These are phyloP conservation scores for Colletotrichum euphorbiae DNA, from an alignment of 2,329 filamentous ascomycete genomes.

Conservation along the genomic window DNA sequence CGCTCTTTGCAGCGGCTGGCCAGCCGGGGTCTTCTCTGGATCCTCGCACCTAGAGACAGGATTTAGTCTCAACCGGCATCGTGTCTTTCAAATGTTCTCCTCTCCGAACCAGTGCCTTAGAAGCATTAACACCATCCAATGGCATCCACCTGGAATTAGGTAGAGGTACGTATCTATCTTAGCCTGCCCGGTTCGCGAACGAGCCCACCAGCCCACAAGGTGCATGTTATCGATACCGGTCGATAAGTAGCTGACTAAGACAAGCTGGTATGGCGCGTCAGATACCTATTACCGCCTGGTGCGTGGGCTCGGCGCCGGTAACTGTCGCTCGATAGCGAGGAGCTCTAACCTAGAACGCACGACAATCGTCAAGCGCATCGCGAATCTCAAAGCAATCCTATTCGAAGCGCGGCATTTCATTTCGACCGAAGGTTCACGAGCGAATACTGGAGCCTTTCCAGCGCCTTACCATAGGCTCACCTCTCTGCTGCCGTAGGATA, in stretches of 20 bases:
- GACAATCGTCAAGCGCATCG: constrained; percentile 27
- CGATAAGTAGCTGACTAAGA: constrained; percentile 29
- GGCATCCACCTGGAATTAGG: background rate
- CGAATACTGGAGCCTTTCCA: too few relatives aligned
- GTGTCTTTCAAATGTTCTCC: too few relatives aligned
- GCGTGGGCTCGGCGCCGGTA: constrained; percentile 26
- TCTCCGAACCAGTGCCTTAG: background rate
- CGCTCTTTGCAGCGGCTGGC: background rate
- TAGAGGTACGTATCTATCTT: background rate
- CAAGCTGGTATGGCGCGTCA: background rate
- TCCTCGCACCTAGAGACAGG: background rate
- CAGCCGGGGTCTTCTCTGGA: background rate
- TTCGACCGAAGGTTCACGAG: too few relatives aligned
- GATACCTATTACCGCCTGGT: constrained; percentile 13
- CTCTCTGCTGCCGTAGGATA: constrained; percentile 17
- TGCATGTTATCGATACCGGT: constrained; percentile 26
- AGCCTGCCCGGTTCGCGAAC: background rate
- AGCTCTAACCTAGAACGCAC: constrained; percentile 39
- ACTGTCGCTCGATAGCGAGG: constrained; percentile 25
- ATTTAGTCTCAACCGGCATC: background rate
- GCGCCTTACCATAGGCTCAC: constrained; percentile 11
- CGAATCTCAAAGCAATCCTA: background rate
- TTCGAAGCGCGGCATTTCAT: background rate
- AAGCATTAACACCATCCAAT: background rate
- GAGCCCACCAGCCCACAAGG: background rate